Evolutionary conservation across 1,284 basidiomycete species (phyloP).

Genomic region (Cryptococcus sp.): DNA sequence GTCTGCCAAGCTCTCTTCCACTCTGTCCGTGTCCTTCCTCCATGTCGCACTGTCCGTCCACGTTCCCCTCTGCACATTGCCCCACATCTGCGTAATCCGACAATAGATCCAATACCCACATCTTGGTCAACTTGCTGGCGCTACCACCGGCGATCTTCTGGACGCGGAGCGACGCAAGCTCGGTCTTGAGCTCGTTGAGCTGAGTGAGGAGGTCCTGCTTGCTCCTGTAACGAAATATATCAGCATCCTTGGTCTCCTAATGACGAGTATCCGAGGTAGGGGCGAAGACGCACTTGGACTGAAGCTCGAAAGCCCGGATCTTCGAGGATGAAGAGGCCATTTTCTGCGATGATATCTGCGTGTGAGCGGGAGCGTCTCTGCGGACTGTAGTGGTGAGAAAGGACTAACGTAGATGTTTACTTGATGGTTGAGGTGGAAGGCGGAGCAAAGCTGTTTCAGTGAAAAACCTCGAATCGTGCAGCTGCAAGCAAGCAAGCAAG

Average conservation of each 20-base stretch:
- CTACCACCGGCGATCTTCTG: slow-evolving; percentile 98
- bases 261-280: neutral
- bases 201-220: slow-evolving; percentile 98
- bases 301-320: slow-evolving; percentile 98
- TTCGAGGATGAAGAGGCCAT: slow-evolving; percentile 54
- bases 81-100: neutral
- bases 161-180: slow-evolving; percentile 90
- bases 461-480: no score
- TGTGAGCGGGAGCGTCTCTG: slow-evolving; percentile 3
- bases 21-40: neutral
- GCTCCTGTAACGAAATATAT: slow-evolving; percentile 62
- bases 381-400: neutral
- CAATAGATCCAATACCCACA: slow-evolving; percentile 64
- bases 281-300: slow-evolving; percentile 76
- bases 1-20: no score
- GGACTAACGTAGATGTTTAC: slow-evolving; percentile 58
- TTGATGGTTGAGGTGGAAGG: slow-evolving; percentile 26
- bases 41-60: neutral
- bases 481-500: no score
- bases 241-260: slow-evolving; percentile 18
- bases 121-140: slow-evolving; percentile 94
- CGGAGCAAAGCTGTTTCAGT: neutral
- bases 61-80: neutral
- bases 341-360: slow-evolving; percentile 11
- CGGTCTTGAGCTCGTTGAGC: slow-evolving; percentile 90